A percentile compares a stretch with the other conserved stretches of the same genome.
Evolutionary conservation across 73 alveolate species (phyloP).

Genomic region (Symbiodinium pilosum): DNA sequence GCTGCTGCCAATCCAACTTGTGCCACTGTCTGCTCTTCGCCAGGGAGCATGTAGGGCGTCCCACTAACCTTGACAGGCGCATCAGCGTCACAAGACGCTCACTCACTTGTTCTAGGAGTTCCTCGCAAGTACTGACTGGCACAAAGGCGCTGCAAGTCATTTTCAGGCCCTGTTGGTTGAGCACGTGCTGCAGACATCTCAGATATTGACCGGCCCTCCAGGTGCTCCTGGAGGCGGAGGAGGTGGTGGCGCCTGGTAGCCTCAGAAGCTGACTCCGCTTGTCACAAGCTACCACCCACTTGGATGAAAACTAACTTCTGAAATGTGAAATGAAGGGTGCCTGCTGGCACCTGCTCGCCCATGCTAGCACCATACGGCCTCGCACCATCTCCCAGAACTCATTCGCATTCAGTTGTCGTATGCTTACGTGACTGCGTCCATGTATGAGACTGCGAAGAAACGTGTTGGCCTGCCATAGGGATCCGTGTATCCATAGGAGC

Average conservation of each 20-base stretch:
- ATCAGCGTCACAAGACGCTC: not conserved
- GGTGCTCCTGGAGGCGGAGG: conserved; percentile 14
- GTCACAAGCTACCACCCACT: not conserved
- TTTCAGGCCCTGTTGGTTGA: too few species aligned
- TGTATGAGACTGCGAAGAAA: too few species aligned
- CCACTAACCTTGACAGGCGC: not conserved
- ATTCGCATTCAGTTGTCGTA: too few species aligned
- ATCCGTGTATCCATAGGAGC: conserved; percentile 68
- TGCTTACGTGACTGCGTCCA: too few species aligned
- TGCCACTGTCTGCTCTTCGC: not conserved
- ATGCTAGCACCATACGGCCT: conserved; percentile 93
- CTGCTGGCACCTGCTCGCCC: conserved; percentile 85
- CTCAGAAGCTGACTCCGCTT: not conserved
- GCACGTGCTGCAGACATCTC: not conserved
- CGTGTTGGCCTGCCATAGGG: conserved; percentile 56
- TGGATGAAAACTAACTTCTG: not conserved
- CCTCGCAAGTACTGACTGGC: too few species aligned
- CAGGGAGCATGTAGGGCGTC: conserved; percentile 11
- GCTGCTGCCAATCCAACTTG: not conserved
- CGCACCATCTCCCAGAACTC: too few species aligned
- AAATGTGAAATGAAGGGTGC: not conserved
- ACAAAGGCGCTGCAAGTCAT: too few species aligned
- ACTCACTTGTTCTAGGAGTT: not conserved
- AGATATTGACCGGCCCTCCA: not conserved
- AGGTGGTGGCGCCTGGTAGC: conserved; percentile 35